These are phyloP conservation scores for Protea cynaroides DNA, from an alignment of 164 flowering plant genomes.

Conservation along the genomic window DNA sequence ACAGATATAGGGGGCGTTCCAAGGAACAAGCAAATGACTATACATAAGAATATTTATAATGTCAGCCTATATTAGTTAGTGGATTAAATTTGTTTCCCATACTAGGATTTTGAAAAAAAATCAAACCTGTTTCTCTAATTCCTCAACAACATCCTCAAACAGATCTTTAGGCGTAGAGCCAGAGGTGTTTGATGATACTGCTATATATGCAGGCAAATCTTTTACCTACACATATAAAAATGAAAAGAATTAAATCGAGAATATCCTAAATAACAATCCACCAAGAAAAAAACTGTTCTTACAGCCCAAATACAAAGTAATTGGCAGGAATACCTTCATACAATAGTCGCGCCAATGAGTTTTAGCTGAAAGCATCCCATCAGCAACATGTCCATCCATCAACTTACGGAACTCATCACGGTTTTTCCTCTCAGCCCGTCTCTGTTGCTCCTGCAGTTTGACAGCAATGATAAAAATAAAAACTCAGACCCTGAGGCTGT, in stretches of 20 bases:
- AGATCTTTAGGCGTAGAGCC: conserved; percentile 94
- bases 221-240: conserved; percentile 57
- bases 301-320: neutral
- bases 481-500: neutral
- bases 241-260: neutral
- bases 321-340: conserved; percentile 45
- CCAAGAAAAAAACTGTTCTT: neutral
- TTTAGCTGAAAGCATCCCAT: conserved; percentile 73
- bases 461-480: neutral
- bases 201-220: conserved; percentile 66
- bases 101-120: neutral
- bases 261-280: neutral
- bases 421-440: conserved; percentile 81
- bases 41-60: too few relatives aligned
- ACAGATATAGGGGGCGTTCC: too few relatives aligned
- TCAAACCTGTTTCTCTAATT: conserved; percentile 72
- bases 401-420: conserved; percentile 88
- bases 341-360: conserved; percentile 90
- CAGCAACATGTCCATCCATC: conserved; percentile 81
- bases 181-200: conserved; percentile 77
- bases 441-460: conserved; percentile 57
- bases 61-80: too few relatives aligned
- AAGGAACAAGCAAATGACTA: too few relatives aligned
- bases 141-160: conserved; percentile 90
- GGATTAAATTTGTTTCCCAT: too few relatives aligned